These are phyloP conservation scores for Microthlaspi erraticum DNA, from an alignment of 345 rosid species.

Conservation along the genomic window DNA sequence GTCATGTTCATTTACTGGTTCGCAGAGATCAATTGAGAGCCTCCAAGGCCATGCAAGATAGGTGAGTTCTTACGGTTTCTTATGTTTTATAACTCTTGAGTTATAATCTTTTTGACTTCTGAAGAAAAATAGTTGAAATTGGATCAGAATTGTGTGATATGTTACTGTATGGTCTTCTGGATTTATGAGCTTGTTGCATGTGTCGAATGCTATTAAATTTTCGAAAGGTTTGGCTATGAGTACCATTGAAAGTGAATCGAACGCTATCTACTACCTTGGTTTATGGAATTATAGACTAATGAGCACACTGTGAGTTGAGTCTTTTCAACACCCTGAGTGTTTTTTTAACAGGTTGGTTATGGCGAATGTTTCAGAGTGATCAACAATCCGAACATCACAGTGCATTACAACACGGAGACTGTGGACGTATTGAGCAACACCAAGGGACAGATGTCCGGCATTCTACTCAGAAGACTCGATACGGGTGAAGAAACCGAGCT, in stretches of 20 bases:
- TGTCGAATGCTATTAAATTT: constrained; percentile 2
- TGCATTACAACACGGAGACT: constrained; percentile 90
- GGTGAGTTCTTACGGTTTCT: constrained; percentile 55
- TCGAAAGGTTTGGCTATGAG: constrained; percentile 28
- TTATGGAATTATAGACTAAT: constrained; percentile 64
- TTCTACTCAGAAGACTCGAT: constrained; percentile 69
- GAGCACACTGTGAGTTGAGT: constrained; percentile 72
- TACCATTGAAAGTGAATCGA: constrained; percentile 16
- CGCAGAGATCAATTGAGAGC: constrained; percentile 88
- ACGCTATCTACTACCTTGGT: constrained; percentile 36
- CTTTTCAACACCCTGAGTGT: constrained; percentile 99
- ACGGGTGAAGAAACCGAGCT: constrained; percentile 85
- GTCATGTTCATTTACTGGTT: constrained; percentile 96
- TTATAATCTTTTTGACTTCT: constrained; percentile 22
- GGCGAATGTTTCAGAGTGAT: constrained; percentile 99
- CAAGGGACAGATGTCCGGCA: constrained; percentile 94
- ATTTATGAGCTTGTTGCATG: constrained; percentile 10
- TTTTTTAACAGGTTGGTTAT: constrained; percentile 99
- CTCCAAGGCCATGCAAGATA: constrained; percentile 98
- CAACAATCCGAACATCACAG: constrained; percentile 92
- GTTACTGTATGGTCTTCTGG: background rate
- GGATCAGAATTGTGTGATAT: constrained; percentile 12
- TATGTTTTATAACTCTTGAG: background rate
- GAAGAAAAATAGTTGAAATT: background rate
- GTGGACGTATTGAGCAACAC: constrained; percentile 85